Conservation (phyloP, 148 eudicot species). For the Chenopodium quinoa region DNA sequence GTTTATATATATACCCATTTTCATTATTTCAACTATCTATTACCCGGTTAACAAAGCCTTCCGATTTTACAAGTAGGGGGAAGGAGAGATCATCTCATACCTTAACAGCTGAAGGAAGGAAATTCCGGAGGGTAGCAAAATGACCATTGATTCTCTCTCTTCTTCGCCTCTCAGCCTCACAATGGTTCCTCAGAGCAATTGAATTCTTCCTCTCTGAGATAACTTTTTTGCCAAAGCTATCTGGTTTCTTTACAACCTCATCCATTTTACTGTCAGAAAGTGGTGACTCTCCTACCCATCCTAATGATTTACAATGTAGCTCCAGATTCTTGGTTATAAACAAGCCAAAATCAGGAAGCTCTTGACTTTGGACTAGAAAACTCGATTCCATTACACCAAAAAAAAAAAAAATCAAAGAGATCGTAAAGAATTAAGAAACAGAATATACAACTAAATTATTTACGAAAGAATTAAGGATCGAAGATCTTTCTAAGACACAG, state of each 20-base stretch:
- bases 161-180: slow-evolving; percentile 36
- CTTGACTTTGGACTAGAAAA: slow-evolving; percentile 17
- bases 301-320: slow-evolving; percentile 18
- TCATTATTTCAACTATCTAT: not conserved
- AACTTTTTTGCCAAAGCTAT: slow-evolving; percentile 12
- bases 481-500: not conserved
- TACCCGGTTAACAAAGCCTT: not conserved
- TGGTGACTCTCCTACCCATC: slow-evolving; percentile 11
- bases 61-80: not conserved
- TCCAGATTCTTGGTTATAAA: slow-evolving; percentile 18
- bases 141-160: slow-evolving; percentile 36
- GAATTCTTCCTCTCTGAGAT: slow-evolving; percentile 16
- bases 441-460: not conserved
- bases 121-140: slow-evolving; percentile 29
- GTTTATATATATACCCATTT: not conserved
- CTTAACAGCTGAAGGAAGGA: slow-evolving; percentile 27
- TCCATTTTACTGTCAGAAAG: slow-evolving; percentile 1
- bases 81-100: slow-evolving; percentile 15
- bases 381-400: slow-evolving; percentile 21
- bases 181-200: slow-evolving; percentile 32
- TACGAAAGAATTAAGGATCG: not conserved
- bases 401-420: not conserved
- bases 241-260: slow-evolving; percentile 10
- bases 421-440: not conserved
- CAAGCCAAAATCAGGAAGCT: slow-evolving; percentile 22